phyloP scores from a whole-genome alignment of 352 stramenopile species.

The Globisporangium nunn region DNA sequence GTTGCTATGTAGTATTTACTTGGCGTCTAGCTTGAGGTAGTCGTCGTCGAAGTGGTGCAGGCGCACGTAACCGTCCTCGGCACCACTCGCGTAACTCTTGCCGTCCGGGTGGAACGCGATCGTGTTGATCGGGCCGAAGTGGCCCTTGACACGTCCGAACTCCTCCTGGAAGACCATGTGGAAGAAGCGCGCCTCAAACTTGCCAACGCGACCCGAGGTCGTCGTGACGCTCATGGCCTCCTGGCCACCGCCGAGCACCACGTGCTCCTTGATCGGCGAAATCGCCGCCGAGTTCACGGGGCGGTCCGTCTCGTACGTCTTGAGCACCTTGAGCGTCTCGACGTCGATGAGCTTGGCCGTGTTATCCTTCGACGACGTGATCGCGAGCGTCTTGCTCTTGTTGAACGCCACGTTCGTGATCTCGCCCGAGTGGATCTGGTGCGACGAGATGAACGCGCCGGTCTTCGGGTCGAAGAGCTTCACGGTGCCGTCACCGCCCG shows the following conservation, averaged over 20 bases:
- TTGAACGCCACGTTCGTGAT: conserved; percentile 96
- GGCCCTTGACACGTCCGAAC: conserved; percentile 97
- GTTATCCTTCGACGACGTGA: conserved; percentile 97
- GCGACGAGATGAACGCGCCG: conserved; percentile 62
- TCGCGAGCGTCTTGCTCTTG: conserved; percentile 94
- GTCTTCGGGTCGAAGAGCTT: conserved; percentile 81
- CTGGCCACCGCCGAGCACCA: conserved; percentile 97
- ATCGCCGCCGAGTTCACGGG: conserved; percentile 98
- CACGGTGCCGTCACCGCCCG: conserved; percentile 68
- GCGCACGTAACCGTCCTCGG: conserved; percentile 98
- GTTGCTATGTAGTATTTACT: conserved; percentile 17
- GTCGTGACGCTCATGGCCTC: conserved; percentile 98
- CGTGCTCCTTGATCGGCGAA: conserved; percentile 93
- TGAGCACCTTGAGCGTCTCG: conserved; percentile 93
- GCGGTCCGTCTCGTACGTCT: conserved; percentile 98
- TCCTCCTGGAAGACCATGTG: conserved; percentile 98
- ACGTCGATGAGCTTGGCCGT: conserved; percentile 96
- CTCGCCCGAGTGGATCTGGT: conserved; percentile 92
- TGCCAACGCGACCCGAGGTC: conserved; percentile 88
- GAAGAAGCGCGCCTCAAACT: conserved; percentile 98
- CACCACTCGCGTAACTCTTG: conserved; percentile 97
- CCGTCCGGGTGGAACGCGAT: conserved; percentile 98
- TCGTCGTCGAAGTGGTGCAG: conserved; percentile 97
- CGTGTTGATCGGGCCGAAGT: conserved; percentile 99
- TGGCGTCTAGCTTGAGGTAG: conserved; percentile 88